Evolutionary conservation across 495 filamentous ascomycete species (phyloP).

Genomic region (Penicillium macrosclerotiorum): DNA sequence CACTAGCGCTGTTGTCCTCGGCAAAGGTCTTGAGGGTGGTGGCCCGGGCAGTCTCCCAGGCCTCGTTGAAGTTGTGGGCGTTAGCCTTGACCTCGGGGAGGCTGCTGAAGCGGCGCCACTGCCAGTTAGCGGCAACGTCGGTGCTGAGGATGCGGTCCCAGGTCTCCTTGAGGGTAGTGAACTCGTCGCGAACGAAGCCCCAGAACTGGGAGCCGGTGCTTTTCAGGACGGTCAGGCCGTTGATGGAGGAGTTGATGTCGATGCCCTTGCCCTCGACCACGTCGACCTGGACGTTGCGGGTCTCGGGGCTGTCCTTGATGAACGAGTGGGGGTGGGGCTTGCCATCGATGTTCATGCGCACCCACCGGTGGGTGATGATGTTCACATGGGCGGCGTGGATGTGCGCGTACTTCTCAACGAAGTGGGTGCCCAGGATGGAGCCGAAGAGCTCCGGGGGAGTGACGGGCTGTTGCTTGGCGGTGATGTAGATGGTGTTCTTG

Average conservation of each 20-base stretch:
- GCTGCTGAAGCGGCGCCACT: conserved; percentile 68
- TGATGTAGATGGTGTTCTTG: conserved; percentile 96
- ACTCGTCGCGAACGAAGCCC: conserved; percentile 90
- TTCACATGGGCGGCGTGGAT: conserved; percentile 80
- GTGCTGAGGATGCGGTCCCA: conserved; percentile 95
- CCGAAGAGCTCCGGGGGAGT: conserved; percentile 92
- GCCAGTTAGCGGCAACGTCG: conserved; percentile 82
- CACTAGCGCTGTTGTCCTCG: conserved; percentile 84
- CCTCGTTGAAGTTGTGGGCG: conserved; percentile 68
- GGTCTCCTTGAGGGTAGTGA: conserved; percentile 83
- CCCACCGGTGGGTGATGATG: conserved; percentile 85
- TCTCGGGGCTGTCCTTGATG: conserved; percentile 85
- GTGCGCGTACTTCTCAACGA: conserved; percentile 81
- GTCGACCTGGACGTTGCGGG: conserved; percentile 55
- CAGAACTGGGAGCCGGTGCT: conserved; percentile 97
- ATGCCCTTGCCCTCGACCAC: conserved; percentile 62
- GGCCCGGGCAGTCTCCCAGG: conserved; percentile 69
- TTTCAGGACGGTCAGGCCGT: conserved; percentile 85
- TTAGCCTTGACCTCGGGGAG: conserved; percentile 67
- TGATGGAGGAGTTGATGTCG: conserved; percentile 66
- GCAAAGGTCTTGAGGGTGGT: conserved; percentile 93
- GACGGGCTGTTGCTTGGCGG: conserved; percentile 89
- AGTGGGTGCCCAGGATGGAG: conserved; percentile 79
- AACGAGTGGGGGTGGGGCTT: conserved; percentile 96
- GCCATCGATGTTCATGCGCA: conserved; percentile 82